Base-by-base conservation (phyloP, 139 green algal species). In the Closterium sp. region DNA sequence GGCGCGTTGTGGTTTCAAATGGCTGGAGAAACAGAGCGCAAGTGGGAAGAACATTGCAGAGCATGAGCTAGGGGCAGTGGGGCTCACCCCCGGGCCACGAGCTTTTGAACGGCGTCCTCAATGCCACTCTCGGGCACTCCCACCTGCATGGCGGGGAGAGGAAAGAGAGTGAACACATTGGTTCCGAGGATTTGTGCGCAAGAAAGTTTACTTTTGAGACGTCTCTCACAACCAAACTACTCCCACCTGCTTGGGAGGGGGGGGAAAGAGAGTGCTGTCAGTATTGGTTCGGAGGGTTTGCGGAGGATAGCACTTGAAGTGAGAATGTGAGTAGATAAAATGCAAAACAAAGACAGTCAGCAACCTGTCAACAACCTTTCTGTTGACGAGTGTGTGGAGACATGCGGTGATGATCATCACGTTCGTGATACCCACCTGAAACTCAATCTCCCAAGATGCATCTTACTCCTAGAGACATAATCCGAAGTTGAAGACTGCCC, bases 111-210 rank as follows among this genome's bases (percentile, higher is more conserved):
- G 21, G 94, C 94, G 33, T 96, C 95, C 64, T 95, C 94, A 43
- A 96, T 93, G 84, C 95, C 93, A 30, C 32, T 91, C 85, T 95
- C 92, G 21, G 95, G 94, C 28, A 95, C 95, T 34, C 94, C 94
- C 6, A 96, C 94, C 94, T 96, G 94, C 16, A 88, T 36, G n/a
- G 83, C 19, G 9, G n/a, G 28, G 83, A 16, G 30, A 16, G 30
- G 10, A 33, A 7, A 86, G 28, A 32, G 30, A 23, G 30, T 84
- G 9, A 30, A n/a, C n/a, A n/a, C n/a, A n/a, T n/a, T n/a, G n/a
- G n/a, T n/a, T n/a, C n/a, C n/a, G n/a, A n/a, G n/a, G n/a, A n/a
- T n/a, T n/a, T n/a, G n/a, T n/a, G n/a, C n/a, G n/a, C n/a, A n/a
- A n/a, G n/a, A n/a, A n/a, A n/a, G n/a, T n/a, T n/a, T n/a, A n/a